Evolutionary conservation across 1,284 basidiomycete species (phyloP).

Genomic region (Leccinum solheimii): DNA sequence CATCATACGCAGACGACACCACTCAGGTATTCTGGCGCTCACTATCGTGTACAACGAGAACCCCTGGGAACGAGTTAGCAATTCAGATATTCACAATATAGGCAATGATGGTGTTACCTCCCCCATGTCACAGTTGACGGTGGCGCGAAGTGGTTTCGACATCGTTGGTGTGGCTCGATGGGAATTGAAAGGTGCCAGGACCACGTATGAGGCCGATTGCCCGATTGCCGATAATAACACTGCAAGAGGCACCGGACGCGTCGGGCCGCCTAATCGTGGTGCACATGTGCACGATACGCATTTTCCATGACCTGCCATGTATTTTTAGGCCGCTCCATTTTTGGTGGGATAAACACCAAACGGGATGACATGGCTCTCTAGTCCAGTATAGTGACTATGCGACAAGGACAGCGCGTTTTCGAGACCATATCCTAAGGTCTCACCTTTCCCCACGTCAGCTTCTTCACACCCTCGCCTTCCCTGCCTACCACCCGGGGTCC

Average conservation of each 20-base stretch:
- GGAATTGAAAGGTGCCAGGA: not conserved
- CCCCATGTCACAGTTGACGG: constrained; percentile 65
- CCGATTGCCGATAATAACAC: not conserved
- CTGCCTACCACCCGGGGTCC: constrained; percentile 29
- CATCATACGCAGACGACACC: not conserved
- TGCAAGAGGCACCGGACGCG: not conserved
- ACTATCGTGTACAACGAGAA: constrained; percentile 56
- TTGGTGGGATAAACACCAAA: not conserved
- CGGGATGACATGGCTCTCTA: not conserved
- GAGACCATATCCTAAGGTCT: constrained; percentile 14
- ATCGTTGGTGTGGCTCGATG: constrained; percentile 8
- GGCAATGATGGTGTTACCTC: constrained; percentile 42
- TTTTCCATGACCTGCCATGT: not conserved
- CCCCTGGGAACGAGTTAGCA: constrained; percentile 39
- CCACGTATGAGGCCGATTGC: not conserved
- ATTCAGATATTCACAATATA: not conserved
- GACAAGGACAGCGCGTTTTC: constrained; percentile 3
- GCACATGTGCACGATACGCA: too few species aligned
- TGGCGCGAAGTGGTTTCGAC: constrained; percentile 40
- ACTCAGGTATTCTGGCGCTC: not conserved
- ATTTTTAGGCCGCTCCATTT: not conserved
- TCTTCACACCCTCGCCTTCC: constrained; percentile 29
- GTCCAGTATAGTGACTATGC: not conserved
- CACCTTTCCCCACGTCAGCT: constrained; percentile 28
- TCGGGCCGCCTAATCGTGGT: constrained; percentile 5